phyloP scores from a whole-genome alignment of 139 green algal species.

The Diplosphaera chodatii region DNA sequence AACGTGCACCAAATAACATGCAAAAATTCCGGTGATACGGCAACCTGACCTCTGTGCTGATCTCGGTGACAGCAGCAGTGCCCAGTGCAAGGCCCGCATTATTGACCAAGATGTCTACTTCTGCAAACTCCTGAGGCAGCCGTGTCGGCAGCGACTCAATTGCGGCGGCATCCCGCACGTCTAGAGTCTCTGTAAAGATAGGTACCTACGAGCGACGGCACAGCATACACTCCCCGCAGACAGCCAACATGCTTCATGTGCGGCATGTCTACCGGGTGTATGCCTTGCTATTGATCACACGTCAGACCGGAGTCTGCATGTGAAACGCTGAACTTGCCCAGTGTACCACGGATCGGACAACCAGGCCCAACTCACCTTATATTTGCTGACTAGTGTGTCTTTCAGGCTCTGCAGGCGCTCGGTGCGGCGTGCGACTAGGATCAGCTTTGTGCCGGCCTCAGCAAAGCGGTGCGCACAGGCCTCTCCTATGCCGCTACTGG shows the following conservation, averaged over 20 bases:
- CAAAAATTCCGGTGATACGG: too few species aligned
- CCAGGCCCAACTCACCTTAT: conserved; percentile 19
- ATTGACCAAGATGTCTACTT: conserved; percentile 83
- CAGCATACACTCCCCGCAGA: too few species aligned
- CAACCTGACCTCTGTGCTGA: conserved; percentile 31
- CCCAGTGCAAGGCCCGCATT: conserved; percentile 79
- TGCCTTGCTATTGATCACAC: too few species aligned
- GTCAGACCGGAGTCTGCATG: too few species aligned
- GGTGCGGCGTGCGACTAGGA: conserved; percentile 59
- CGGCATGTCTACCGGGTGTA: too few species aligned
- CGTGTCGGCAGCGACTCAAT: conserved; percentile 30
- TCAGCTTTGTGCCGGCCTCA: conserved; percentile 55
- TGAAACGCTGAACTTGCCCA: too few species aligned
- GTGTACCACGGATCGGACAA: too few species aligned
- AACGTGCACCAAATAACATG: too few species aligned
- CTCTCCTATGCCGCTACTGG: conserved; percentile 66
- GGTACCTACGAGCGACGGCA: too few species aligned
- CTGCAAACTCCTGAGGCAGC: conserved; percentile 47
- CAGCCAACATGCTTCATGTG: too few species aligned
- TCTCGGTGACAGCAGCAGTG: conserved; percentile 28
- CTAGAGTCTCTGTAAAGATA: conserved; percentile 40
- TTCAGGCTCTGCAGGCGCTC: conserved; percentile 52
- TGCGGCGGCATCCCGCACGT: conserved; percentile 48
- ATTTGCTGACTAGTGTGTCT: conserved; percentile 18
- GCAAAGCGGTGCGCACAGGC: conserved; percentile 62